Evolutionary conservation across 2,329 filamentous ascomycete genomes (phyloP).

Genomic region (Ceratocystis papillata): DNA sequence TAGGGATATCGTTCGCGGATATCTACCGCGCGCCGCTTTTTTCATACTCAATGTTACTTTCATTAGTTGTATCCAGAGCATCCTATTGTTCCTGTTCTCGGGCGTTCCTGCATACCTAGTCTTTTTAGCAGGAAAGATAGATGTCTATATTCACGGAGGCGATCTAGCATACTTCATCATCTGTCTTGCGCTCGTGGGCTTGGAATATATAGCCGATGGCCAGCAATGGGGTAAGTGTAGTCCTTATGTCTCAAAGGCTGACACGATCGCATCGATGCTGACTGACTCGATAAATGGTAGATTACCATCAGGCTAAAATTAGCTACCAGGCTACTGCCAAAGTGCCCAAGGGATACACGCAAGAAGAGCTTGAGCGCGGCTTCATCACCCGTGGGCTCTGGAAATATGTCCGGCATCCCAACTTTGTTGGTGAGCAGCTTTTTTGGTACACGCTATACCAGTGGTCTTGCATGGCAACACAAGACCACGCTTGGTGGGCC

Average conservation of each 20-base stretch:
- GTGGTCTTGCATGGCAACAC: constrained; percentile 70
- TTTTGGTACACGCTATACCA: constrained; percentile 84
- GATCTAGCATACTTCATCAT: constrained; percentile 42
- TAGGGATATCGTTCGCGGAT: constrained; percentile 59
- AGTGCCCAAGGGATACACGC: constrained; percentile 51
- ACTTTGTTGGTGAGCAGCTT: constrained; percentile 84
- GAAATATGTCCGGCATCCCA: constrained; percentile 83
- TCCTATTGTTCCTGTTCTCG: constrained; percentile 69
- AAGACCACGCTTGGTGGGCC: constrained; percentile 67
- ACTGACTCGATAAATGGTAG: constrained; percentile 32
- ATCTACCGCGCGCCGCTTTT: constrained; percentile 55
- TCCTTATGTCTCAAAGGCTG: too few relatives aligned
- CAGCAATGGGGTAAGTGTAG: constrained; percentile 68
- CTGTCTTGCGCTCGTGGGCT: constrained; percentile 42
- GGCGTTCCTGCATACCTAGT: constrained; percentile 71
- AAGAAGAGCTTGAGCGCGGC: constrained; percentile 75
- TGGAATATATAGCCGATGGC: constrained; percentile 76
- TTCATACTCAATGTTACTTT: constrained; percentile 82
- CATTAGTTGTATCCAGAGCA: constrained; percentile 71
- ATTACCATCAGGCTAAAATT: constrained; percentile 71
- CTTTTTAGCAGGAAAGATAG: constrained; percentile 58
- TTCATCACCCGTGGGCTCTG: constrained; percentile 79
- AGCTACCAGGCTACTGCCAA: constrained; percentile 63
- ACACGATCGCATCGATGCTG: neutral
- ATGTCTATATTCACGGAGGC: constrained; percentile 37